Conservation (phyloP, 116 monocot species). For the Cymodocea nodosa region DNA sequence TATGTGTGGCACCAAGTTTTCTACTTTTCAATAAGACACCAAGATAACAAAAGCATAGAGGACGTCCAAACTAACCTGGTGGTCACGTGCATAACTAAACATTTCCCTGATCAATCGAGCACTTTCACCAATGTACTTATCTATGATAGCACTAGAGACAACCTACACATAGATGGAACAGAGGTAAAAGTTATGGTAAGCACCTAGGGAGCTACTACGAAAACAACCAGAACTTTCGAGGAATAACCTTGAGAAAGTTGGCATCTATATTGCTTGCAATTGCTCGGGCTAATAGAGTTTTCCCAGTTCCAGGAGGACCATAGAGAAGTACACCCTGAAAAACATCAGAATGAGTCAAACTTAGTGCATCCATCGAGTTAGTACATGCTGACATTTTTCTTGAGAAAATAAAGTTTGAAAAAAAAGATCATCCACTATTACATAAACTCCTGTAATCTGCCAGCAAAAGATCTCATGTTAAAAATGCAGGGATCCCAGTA, state of each 20-base stretch:
- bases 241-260: conserved; percentile 81
- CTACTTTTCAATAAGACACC: too few relatives aligned
- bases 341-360: not conserved
- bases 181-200: not conserved
- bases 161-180: conserved; percentile 31
- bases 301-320: conserved; percentile 98
- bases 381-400: too few relatives aligned
- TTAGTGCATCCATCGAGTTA: not conserved
- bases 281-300: conserved; percentile 92
- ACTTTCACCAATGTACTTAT: conserved; percentile 99
- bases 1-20: too few relatives aligned
- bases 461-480: too few relatives aligned
- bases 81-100: conserved; percentile 99
- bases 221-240: not conserved
- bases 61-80: conserved; percentile 39
- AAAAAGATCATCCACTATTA: too few relatives aligned
- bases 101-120: conserved; percentile 94
- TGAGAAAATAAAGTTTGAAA: too few relatives aligned
- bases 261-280: conserved; percentile 99
- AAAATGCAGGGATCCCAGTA: too few relatives aligned
- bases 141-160: conserved; percentile 99
- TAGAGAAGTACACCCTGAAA: conserved; percentile 94
- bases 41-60: too few relatives aligned
- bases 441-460: too few relatives aligned
- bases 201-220: too few relatives aligned